phyloP scores from a whole-genome alignment of 2,329 filamentous ascomycete genomes.

The Grosmannia huntii region DNA sequence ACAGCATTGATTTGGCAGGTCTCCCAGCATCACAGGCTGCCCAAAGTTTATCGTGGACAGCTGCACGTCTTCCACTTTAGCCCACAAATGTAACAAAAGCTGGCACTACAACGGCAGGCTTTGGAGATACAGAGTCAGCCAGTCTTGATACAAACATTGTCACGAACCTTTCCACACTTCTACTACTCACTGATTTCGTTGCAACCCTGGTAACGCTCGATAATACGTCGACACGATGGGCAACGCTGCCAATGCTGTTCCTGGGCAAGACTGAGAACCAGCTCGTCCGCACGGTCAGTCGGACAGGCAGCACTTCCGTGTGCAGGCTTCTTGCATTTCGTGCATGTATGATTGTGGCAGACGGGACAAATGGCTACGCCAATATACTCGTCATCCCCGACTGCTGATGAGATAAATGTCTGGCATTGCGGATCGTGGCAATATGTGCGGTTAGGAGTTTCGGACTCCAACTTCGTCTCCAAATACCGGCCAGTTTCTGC shows the following conservation, averaged over 20 bases:
- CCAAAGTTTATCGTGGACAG: background rate
- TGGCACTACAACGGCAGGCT: slow-evolving; percentile 1
- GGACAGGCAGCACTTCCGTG: slow-evolving; percentile 32
- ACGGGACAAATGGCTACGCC: background rate
- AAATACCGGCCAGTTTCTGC: slow-evolving; percentile 22
- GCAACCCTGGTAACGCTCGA: slow-evolving; percentile 35
- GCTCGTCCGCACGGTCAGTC: slow-evolving; percentile 23
- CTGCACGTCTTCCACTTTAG: background rate
- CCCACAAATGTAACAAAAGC: slow-evolving; percentile 1
- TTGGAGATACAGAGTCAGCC: background rate
- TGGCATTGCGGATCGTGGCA: slow-evolving; percentile 31
- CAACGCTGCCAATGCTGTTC: slow-evolving; percentile 36
- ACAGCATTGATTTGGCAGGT: background rate
- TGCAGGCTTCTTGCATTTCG: slow-evolving; percentile 28
- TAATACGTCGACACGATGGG: slow-evolving; percentile 25
- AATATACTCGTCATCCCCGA: slow-evolving; percentile 12
- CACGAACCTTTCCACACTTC: background rate
- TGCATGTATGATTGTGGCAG: slow-evolving; percentile 19
- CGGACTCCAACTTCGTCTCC: slow-evolving; percentile 31
- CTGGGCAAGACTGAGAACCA: slow-evolving; percentile 24
- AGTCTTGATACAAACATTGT: background rate
- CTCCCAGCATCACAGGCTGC: background rate
- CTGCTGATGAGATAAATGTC: slow-evolving; percentile 25
- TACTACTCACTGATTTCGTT: slow-evolving; percentile 40
- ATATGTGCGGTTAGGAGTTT: slow-evolving; percentile 32